Conservation (phyloP, 371 early-diverging fungal genomes). For the Capillidium heterosporum region DNA sequence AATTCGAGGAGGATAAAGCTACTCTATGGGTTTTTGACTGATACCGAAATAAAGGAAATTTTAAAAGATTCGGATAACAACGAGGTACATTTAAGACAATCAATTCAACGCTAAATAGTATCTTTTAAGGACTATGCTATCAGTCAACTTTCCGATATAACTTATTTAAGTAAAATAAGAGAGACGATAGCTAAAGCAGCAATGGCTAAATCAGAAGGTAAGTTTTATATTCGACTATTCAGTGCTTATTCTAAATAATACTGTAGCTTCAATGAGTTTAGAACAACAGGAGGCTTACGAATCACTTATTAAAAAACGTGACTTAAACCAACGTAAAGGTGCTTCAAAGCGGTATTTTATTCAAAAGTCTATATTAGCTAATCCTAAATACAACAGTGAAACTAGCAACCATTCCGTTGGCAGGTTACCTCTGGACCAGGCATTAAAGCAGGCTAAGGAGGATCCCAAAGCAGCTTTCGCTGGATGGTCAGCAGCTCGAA, state of each 20-base stretch:
- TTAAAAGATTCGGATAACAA: slow-evolving; percentile 55
- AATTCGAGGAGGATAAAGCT: slow-evolving; percentile 48
- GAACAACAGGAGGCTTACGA: slow-evolving; percentile 67
- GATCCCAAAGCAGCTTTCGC: slow-evolving; percentile 67
- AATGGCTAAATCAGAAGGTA: background rate
- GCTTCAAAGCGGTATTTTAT: background rate
- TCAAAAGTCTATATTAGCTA: background rate
- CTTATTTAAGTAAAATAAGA: background rate
- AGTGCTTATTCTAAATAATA: background rate
- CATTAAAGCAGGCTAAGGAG: slow-evolving; percentile 63
- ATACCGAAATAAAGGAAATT: slow-evolving; percentile 65
- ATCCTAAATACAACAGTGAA: background rate
- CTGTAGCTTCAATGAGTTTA: slow-evolving; percentile 30
- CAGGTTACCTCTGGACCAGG: slow-evolving; percentile 70
- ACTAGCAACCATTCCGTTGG: slow-evolving; percentile 57
- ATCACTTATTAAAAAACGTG: slow-evolving; percentile 59
- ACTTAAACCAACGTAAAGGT: slow-evolving; percentile 6
- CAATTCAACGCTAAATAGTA: background rate
- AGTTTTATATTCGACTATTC: background rate
- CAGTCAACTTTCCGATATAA: background rate
- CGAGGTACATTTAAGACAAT: slow-evolving; percentile 23
- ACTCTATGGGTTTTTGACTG: slow-evolving; percentile 49
- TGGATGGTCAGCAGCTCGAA: slow-evolving; percentile 88
- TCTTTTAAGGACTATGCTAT: slow-evolving; percentile 1
- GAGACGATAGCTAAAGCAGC: background rate